Base-by-base conservation (phyloP, 495 filamentous ascomycete species). In the Bacidia gigantensis region DNA sequence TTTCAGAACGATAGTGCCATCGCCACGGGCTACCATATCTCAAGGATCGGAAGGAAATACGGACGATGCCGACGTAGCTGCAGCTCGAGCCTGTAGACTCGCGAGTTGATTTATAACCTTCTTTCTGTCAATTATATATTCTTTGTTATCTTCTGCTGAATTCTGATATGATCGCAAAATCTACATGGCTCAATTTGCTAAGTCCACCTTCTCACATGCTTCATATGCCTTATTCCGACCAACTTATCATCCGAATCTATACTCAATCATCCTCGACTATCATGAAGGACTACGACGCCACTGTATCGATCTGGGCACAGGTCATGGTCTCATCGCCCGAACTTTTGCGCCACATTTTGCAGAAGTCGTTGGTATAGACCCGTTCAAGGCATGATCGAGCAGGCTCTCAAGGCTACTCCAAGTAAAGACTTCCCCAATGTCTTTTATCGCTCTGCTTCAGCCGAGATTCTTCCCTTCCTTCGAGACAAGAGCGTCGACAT, bases 171-270 rank as follows among this genome's bases (percentile, higher is more conserved):
- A 18, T 44, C 5, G 9, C 9, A 44, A 17, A 17, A 9, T 44
- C 41, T 44, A 3, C 17, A 49, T 46, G 46, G 53, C 53, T 24
- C 22, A 51, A 17, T 56, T 51, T 23, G 44, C 50, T 46, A 68
- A 74, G 57, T 61, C 66, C 23, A 69, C 64, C 32, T 84, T 77
- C 62, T 73, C 72, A 35, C 74, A 75, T 32, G 60, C 68, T 38
- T 65, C 69, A 25, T 83, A 83, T 56, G 79, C 81, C 11, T 61
- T 76, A 51, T 79, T 80, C 67, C 77, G 80, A 22, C 81, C 80
- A n/a, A 61, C 69, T 47, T 83, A 83, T 60, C 77, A 76, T n/a
- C 56, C 66, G 7, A 60, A 60, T 17, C 65, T 84, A 32, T 81
- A 75, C 66, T 69, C 61, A 43, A 67, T 65, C 32, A 65, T 82